phyloP scores from a whole-genome alignment of 305 asterid species.

The Fraxinus platypoda region DNA sequence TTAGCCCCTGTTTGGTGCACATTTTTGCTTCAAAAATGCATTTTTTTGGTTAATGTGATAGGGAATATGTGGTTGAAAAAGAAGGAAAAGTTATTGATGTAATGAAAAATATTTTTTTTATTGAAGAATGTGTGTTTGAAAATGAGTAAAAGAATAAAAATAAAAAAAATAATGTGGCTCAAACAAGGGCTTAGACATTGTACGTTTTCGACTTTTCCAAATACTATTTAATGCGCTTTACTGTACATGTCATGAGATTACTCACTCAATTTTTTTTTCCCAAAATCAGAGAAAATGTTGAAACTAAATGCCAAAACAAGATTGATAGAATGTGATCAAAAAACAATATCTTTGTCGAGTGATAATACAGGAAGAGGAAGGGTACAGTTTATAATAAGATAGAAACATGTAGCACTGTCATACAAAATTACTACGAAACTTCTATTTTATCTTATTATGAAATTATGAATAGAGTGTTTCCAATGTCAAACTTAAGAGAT shows the following conservation, averaged over 20 bases:
- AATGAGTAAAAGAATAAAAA: too few species aligned
- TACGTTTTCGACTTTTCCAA: neutral
- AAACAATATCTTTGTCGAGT: slow-evolving; percentile 19
- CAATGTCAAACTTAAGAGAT: slow-evolving; percentile 43
- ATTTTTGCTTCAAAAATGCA: too few species aligned
- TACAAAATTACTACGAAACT: slow-evolving; percentile 46
- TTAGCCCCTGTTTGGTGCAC: too few species aligned
- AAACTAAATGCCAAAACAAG: neutral
- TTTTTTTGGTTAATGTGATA: too few species aligned
- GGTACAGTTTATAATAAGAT: neutral
- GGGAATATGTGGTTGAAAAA: too few species aligned
- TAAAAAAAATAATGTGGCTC: too few species aligned
- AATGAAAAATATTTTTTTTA: too few species aligned
- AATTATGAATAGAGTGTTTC: slow-evolving; percentile 32
- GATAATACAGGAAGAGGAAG: neutral
- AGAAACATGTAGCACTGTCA: slow-evolving; percentile 23
- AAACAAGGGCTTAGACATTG: neutral
- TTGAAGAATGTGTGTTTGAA: too few species aligned
- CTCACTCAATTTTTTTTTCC: neutral
- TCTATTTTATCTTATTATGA: slow-evolving; percentile 69
- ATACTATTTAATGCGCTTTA: neutral
- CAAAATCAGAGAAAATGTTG: neutral
- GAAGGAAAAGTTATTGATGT: too few species aligned
- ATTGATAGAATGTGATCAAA: slow-evolving; percentile 1
- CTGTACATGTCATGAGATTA: neutral